Evolutionary conservation across 768 basidiomycete species (phyloP).

Genomic region (Boletellus ananas): DNA sequence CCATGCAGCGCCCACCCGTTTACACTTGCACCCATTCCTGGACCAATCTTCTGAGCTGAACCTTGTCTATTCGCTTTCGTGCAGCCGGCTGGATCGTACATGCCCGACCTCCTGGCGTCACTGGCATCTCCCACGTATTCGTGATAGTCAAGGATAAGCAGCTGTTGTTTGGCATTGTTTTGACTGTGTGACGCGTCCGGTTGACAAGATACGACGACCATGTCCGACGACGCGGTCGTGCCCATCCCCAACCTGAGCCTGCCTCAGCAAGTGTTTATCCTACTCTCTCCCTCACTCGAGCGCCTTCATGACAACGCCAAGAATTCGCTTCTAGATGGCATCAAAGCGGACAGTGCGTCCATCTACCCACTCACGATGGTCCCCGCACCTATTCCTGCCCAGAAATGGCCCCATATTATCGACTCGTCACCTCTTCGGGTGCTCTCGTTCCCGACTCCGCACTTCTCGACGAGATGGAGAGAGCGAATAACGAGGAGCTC

Average conservation of each 20-base stretch:
- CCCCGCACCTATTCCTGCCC: neutral
- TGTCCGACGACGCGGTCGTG: conserved; percentile 82
- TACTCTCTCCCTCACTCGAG: conserved; percentile 57
- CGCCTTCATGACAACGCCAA: conserved; percentile 67
- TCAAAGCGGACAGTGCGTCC: conserved; percentile 73
- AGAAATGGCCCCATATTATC: conserved; percentile 92
- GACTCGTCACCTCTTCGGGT: conserved; percentile 48
- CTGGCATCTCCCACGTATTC: too few species aligned
- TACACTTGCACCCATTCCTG: too few species aligned
- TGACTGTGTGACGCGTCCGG: conserved; percentile 23
- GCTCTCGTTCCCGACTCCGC: conserved; percentile 41
- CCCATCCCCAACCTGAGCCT: conserved; percentile 85
- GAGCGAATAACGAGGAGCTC: conserved; percentile 69
- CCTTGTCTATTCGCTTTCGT: too few species aligned
- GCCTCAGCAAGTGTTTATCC: conserved; percentile 73
- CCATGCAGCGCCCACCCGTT: too few species aligned
- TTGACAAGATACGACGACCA: conserved; percentile 25
- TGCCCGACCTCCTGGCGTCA: too few species aligned
- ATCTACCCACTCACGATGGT: neutral
- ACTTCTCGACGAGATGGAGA: conserved; percentile 29
- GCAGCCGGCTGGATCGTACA: too few species aligned
- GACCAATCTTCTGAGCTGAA: too few species aligned
- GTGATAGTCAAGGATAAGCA: too few species aligned
- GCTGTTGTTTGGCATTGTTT: too few species aligned
- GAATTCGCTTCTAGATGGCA: conserved; percentile 61